Conservation (phyloP, 371 early-diverging fungal species). For the Mortierella sp. region DNA sequence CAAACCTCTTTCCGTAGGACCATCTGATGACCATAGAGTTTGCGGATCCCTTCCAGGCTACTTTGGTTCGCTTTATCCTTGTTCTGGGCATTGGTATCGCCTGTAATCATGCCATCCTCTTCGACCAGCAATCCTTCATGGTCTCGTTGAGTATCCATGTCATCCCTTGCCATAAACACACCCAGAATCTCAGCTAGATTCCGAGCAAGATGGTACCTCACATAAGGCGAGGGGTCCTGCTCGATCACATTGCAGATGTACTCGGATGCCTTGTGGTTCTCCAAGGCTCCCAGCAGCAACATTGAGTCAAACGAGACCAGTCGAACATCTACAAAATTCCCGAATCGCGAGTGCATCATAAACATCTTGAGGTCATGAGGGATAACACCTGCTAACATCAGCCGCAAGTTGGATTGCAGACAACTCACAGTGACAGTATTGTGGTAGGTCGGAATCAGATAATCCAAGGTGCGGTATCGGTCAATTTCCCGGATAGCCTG, state of each 20-base stretch:
- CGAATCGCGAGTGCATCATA: slow-evolving; percentile 67
- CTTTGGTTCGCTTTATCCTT: slow-evolving; percentile 13
- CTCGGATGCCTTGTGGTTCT: slow-evolving; percentile 55
- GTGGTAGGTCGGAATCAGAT: slow-evolving; percentile 86
- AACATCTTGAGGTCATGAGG: slow-evolving; percentile 77
- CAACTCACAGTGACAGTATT: slow-evolving; percentile 86
- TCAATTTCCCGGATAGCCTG: slow-evolving; percentile 77
- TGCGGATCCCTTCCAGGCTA: slow-evolving; percentile 26
- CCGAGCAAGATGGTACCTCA: slow-evolving; percentile 64
- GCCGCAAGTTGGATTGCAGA: slow-evolving; percentile 66
- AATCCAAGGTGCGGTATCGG: slow-evolving; percentile 82
- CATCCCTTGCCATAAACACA: slow-evolving; percentile 55
- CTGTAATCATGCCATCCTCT: slow-evolving; percentile 25
- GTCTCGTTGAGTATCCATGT: slow-evolving; percentile 17
- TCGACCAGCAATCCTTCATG: slow-evolving; percentile 38
- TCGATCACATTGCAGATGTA: slow-evolving; percentile 67
- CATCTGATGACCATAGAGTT: slow-evolving; percentile 35
- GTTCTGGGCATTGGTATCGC: slow-evolving; percentile 9
- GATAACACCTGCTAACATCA: slow-evolving; percentile 70
- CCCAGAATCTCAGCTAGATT: slow-evolving; percentile 62
- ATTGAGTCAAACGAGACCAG: slow-evolving; percentile 74
- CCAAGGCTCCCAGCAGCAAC: slow-evolving; percentile 68
- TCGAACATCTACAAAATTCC: slow-evolving; percentile 73
- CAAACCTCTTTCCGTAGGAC: slow-evolving; percentile 38
- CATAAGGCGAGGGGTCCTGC: slow-evolving; percentile 65